Conservation (phyloP, 176 grass and related monocot genomes). For the Triticum monococcum region DNA sequence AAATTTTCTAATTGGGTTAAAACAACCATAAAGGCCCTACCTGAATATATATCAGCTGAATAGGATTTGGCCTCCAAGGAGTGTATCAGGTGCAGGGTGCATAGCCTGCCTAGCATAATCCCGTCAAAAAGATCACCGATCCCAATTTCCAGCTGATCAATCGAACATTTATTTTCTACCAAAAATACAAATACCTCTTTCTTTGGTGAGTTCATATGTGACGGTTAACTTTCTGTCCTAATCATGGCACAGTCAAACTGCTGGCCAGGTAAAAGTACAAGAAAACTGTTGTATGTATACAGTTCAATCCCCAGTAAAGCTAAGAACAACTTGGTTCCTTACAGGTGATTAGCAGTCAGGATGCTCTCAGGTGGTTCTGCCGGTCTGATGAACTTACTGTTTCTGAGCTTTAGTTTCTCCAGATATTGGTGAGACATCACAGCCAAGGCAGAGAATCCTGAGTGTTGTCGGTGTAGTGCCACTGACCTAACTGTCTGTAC, state of each 20-base stretch:
- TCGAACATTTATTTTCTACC: not conserved
- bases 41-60: not conserved
- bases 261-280: not conserved
- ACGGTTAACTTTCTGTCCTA: not conserved
- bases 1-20: no score
- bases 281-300: not conserved
- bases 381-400: conserved; percentile 17
- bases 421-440: conserved; percentile 8
- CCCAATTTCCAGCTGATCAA: not conserved
- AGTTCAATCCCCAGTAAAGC: not conserved
- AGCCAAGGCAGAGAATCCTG: not conserved
- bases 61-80: no score
- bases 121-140: not conserved
- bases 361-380: not conserved
- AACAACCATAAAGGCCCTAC: no score
- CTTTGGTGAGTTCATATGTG: not conserved
- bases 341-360: not conserved
- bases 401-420: not conserved
- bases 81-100: not conserved
- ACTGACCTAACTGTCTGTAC: not conserved
- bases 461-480: not conserved
- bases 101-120: not conserved
- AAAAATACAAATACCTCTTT: not conserved
- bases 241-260: conserved; percentile 1
- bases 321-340: not conserved